Evolutionary conservation across 2,329 filamentous ascomycete genomes (phyloP).

Genomic region (Fonsecaea pedrosoi): DNA sequence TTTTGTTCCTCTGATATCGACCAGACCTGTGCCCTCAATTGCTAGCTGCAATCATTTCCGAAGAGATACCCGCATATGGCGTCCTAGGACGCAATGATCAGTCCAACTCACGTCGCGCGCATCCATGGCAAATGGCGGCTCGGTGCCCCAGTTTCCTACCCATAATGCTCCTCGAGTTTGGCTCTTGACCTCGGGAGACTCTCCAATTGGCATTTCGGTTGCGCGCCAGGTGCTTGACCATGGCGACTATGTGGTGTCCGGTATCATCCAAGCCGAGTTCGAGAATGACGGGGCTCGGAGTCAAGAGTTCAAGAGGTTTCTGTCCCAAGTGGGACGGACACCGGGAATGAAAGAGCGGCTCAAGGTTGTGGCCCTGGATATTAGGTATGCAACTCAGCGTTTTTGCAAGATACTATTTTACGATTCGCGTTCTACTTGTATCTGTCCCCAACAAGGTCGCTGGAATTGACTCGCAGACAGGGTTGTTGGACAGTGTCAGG

Average conservation of each 20-base stretch:
- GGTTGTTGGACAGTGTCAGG: constrained; percentile 74
- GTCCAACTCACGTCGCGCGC: constrained; percentile 12
- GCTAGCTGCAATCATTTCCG: neutral
- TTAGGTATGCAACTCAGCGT: constrained; percentile 50
- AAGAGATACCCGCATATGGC: constrained; percentile 6
- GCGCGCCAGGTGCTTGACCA: constrained; percentile 83
- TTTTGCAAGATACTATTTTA: neutral
- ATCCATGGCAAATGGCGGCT: constrained; percentile 38
- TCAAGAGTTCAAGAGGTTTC: constrained; percentile 78
- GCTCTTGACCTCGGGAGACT: constrained; percentile 87
- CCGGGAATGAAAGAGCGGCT: constrained; percentile 84
- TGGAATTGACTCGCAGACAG: constrained; percentile 45
- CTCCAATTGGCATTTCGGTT: constrained; percentile 81
- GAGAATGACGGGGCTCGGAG: constrained; percentile 75
- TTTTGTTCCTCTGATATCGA: neutral
- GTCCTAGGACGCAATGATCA: constrained; percentile 21
- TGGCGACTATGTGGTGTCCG: constrained; percentile 88
- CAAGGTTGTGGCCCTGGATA: constrained; percentile 65
- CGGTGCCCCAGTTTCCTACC: constrained; percentile 53
- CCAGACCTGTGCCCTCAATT: neutral
- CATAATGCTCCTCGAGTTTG: constrained; percentile 80
- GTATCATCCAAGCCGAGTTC: constrained; percentile 78
- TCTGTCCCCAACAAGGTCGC: constrained; percentile 2
- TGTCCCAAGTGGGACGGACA: constrained; percentile 65
- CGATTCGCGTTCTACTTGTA: neutral